Percentiles rank a stretch among this genome's conserved stretches.
These are phyloP conservation scores for Globisporangium nunn DNA, from an alignment of 352 stramenopile genomes.

Conservation along the genomic window DNA sequence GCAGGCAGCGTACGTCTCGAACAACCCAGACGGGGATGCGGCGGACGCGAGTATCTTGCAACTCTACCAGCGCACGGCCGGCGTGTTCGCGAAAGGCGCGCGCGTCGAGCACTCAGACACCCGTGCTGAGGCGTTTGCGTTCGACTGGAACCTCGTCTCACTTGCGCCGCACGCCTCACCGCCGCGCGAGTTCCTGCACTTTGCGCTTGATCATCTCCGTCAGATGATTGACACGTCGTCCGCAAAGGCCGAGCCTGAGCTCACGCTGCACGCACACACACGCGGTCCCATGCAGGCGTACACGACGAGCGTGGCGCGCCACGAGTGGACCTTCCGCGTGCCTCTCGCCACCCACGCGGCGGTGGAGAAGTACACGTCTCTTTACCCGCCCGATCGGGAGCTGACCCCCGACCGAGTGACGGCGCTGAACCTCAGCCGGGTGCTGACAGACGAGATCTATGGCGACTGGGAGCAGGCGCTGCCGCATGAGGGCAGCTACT, in stretches of 20 bases:
- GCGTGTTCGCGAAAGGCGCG: slow-evolving; percentile 37
- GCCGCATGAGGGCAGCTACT: slow-evolving; percentile 66
- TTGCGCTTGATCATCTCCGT: slow-evolving; percentile 55
- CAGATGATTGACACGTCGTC: slow-evolving; percentile 43
- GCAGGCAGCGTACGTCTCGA: slow-evolving; percentile 57
- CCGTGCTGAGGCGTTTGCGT: slow-evolving; percentile 44
- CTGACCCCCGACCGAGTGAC: slow-evolving; percentile 29
- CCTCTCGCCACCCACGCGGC: slow-evolving; percentile 27
- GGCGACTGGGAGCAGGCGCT: slow-evolving; percentile 47
- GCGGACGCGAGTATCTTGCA: slow-evolving; percentile 35
- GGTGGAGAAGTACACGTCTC: slow-evolving; percentile 38
- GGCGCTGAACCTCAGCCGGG: slow-evolving; percentile 25
- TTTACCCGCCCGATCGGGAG: slow-evolving; percentile 33
- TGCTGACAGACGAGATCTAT: slow-evolving; percentile 59
- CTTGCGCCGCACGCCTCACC: background rate
- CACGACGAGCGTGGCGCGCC: slow-evolving; percentile 8
- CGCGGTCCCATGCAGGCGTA: slow-evolving; percentile 63
- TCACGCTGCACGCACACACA: slow-evolving; percentile 67
- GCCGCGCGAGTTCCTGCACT: slow-evolving; percentile 42
- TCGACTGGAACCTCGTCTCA: slow-evolving; percentile 42
- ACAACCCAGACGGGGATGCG: slow-evolving; percentile 15
- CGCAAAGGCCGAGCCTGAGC: slow-evolving; percentile 28
- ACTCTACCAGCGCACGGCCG: slow-evolving; percentile 49
- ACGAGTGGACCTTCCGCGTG: slow-evolving; percentile 46
- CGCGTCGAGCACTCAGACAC: slow-evolving; percentile 11